These are phyloP conservation scores for Debaryomyces prosopidis DNA, from an alignment of 805 yeast genomes.

Conservation along the genomic window DNA sequence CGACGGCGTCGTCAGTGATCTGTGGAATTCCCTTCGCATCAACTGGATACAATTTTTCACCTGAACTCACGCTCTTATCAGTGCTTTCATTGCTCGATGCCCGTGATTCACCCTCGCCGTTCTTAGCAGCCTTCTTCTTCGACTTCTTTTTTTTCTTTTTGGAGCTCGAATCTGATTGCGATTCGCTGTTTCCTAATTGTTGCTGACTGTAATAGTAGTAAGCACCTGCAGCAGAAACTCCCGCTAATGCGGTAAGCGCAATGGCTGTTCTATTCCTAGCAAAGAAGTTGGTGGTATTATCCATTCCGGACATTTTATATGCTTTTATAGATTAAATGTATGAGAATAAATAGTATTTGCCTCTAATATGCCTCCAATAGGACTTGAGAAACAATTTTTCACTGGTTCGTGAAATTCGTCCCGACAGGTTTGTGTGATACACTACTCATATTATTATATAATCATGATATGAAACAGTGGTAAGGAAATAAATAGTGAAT, in stretches of 20 bases:
- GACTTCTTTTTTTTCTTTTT: slow-evolving; percentile 36
- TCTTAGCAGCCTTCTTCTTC: slow-evolving; percentile 37
- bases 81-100: slow-evolving; percentile 11
- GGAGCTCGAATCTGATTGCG: slow-evolving; percentile 16
- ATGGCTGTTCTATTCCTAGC: slow-evolving; percentile 62
- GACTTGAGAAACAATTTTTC: slow-evolving; percentile 8
- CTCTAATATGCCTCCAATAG: slow-evolving; percentile 1
- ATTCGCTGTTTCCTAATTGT: slow-evolving; percentile 10
- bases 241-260: slow-evolving; percentile 61
- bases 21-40: slow-evolving; percentile 58
- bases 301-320: slow-evolving; percentile 15
- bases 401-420: slow-evolving; percentile 6
- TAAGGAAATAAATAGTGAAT: too few relatives aligned
- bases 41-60: slow-evolving; percentile 48
- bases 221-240: slow-evolving; percentile 64
- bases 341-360: slow-evolving; percentile 3
- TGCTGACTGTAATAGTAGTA: slow-evolving; percentile 47
- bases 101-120: slow-evolving; percentile 6
- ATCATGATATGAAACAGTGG: too few relatives aligned
- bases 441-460: not conserved
- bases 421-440: not conserved
- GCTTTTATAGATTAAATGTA: not conserved
- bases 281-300: slow-evolving; percentile 32
- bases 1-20: slow-evolving; percentile 47
- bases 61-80: slow-evolving; percentile 29